phyloP scores from a whole-genome alignment of 768 basidiomycete genomes.

The Lanmaoa rubissima region DNA sequence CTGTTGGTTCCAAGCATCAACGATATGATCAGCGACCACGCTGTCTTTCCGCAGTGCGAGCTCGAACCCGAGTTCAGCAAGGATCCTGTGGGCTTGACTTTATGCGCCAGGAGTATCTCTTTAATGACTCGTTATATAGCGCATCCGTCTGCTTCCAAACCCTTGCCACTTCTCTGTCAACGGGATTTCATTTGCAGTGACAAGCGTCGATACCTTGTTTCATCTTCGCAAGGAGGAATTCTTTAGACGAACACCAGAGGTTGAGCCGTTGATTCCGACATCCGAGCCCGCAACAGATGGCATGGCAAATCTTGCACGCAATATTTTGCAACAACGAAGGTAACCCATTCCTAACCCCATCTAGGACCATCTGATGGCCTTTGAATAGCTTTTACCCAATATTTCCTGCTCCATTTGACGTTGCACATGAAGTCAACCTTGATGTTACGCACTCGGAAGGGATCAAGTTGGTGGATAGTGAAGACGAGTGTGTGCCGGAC shows the following conservation, averaged over 20 bases:
- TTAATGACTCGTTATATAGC: slow-evolving; percentile 41
- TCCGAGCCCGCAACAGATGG: slow-evolving; percentile 59
- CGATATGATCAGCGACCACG: slow-evolving; percentile 77
- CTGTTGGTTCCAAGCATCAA: slow-evolving; percentile 80
- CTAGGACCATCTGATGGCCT: background rate
- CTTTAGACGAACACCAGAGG: slow-evolving; percentile 62
- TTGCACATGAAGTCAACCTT: slow-evolving; percentile 80
- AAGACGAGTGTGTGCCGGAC: slow-evolving; percentile 63
- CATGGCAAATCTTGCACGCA: slow-evolving; percentile 77
- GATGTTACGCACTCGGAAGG: slow-evolving; percentile 77
- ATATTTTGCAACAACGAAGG: slow-evolving; percentile 87
- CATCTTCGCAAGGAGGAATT: slow-evolving; percentile 86
- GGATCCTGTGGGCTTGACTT: slow-evolving; percentile 49
- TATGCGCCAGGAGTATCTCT: background rate
- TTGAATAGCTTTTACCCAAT: slow-evolving; percentile 84
- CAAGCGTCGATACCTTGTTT: slow-evolving; percentile 86
- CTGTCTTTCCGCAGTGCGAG: slow-evolving; percentile 82
- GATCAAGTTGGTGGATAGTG: slow-evolving; percentile 35
- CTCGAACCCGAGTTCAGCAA: slow-evolving; percentile 41
- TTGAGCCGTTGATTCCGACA: slow-evolving; percentile 43
- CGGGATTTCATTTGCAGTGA: slow-evolving; percentile 72
- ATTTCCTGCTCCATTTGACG: slow-evolving; percentile 79
- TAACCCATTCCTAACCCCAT: slow-evolving; percentile 27
- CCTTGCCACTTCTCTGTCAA: slow-evolving; percentile 86
- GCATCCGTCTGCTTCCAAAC: slow-evolving; percentile 80